Evolutionary conservation across 2,329 filamentous ascomycete species (phyloP).

Genomic region (Bipolaris bicolor): DNA sequence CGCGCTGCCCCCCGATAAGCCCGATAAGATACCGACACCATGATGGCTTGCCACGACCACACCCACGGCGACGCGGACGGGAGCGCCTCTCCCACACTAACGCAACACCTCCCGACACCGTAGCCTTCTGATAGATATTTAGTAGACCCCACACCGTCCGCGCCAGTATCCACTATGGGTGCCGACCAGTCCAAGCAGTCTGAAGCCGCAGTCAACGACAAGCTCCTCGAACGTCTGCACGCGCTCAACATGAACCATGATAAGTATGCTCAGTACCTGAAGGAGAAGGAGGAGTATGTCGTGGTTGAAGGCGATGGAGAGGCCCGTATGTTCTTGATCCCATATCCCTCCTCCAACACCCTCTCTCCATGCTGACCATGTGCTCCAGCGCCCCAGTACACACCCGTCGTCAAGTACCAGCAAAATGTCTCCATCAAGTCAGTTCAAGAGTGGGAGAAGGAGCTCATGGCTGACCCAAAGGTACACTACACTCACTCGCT

Average conservation of each 20-base stretch:
- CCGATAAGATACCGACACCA: slow-evolving; percentile 23
- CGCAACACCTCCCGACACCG: background rate
- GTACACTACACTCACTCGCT: slow-evolving; percentile 50
- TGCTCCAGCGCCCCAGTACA: slow-evolving; percentile 32
- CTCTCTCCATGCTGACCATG: background rate
- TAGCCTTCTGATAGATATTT: background rate
- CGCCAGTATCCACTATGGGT: slow-evolving; percentile 37
- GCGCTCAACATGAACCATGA: slow-evolving; percentile 56
- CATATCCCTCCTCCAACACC: background rate
- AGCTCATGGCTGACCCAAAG: slow-evolving; percentile 69
- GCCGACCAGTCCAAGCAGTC: slow-evolving; percentile 43
- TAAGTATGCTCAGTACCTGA: slow-evolving; percentile 43
- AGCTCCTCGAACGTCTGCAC: slow-evolving; percentile 51
- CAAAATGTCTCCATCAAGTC: slow-evolving; percentile 58
- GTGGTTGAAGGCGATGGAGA: slow-evolving; percentile 56
- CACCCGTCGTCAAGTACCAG: slow-evolving; percentile 34
- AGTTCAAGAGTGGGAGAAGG: slow-evolving; percentile 65
- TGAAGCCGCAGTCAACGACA: slow-evolving; percentile 46
- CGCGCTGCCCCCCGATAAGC: slow-evolving; percentile 24
- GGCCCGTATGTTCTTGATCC: slow-evolving; percentile 41
- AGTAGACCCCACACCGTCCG: background rate
- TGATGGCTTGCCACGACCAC: slow-evolving; percentile 9
- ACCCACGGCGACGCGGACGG: background rate
- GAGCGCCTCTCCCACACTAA: slow-evolving; percentile 8
- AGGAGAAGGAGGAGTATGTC: slow-evolving; percentile 61